Conservation (phyloP, 2,329 filamentous ascomycete species). For the Pseudodiploospora longispora region DNA sequence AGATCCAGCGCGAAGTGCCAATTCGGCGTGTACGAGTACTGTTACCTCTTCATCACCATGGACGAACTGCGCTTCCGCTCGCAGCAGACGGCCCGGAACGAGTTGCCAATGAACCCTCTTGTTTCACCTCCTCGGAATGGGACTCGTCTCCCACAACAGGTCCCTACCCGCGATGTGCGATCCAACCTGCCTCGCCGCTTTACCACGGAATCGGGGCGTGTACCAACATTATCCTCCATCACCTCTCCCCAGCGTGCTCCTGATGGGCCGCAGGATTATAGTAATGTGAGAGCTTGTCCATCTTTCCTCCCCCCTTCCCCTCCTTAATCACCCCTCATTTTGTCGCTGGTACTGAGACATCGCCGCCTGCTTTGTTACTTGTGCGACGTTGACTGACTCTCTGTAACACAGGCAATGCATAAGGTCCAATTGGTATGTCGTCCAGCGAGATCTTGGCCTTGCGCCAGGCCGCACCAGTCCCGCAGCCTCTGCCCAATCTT, state of each 20-base stretch:
- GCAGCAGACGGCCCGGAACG: conserved; percentile 70
- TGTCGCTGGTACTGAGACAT: background rate
- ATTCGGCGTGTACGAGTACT: conserved; percentile 32
- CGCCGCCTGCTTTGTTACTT: background rate
- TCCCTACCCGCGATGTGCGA: conserved; percentile 57
- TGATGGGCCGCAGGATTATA: conserved; percentile 42
- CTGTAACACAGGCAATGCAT: conserved; percentile 47
- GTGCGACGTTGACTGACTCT: conserved; percentile 7
- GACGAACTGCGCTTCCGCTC: conserved; percentile 73
- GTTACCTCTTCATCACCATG: conserved; percentile 41
- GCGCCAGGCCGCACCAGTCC: conserved; percentile 3
- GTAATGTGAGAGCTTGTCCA: conserved; percentile 25
- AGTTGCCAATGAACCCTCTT: conserved; percentile 65
- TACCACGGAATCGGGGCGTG: conserved; percentile 81
- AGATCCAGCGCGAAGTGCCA: conserved; percentile 24
- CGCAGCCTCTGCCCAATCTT: background rate
- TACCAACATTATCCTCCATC: conserved; percentile 61
- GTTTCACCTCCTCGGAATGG: conserved; percentile 67
- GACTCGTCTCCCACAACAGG: conserved; percentile 47
- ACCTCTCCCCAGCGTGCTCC: conserved; percentile 35
- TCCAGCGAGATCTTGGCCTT: background rate
- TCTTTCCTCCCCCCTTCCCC: background rate
- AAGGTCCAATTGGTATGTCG: conserved; percentile 69
- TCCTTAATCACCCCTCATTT: background rate
- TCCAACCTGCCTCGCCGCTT: conserved; percentile 81